These are phyloP conservation scores for Graphilbum fragrans DNA, from an alignment of 2,329 filamentous ascomycete genomes.

Conservation along the genomic window DNA sequence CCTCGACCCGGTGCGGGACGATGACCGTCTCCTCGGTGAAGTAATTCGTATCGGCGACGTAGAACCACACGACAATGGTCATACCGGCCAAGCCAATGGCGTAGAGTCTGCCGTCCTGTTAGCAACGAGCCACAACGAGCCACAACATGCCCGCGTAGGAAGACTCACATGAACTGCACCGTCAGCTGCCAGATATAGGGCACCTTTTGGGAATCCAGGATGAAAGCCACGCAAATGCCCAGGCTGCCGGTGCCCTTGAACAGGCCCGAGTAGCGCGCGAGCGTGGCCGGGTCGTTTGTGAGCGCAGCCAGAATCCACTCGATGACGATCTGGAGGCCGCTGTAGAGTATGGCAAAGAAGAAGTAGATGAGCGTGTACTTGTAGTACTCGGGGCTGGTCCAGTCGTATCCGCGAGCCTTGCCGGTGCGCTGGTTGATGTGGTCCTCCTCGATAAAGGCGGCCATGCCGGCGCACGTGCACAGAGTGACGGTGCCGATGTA, in stretches of 20 bases:
- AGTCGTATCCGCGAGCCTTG: conserved; percentile 1
- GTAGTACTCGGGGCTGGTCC: background rate
- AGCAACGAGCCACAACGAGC: no score
- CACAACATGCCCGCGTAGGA: background rate
- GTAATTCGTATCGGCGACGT: conserved; percentile 5
- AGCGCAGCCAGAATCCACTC: conserved; percentile 3
- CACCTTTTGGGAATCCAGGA: conserved; percentile 1
- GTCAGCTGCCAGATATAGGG: background rate
- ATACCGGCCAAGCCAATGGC: conserved; percentile 1
- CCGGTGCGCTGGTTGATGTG: background rate
- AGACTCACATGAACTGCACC: background rate
- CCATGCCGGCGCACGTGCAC: conserved; percentile 1
- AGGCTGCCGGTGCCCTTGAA: conserved; percentile 1
- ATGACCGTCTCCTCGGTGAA: conserved; percentile 3
- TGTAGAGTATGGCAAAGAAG: conserved; percentile 3
- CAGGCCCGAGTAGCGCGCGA: conserved; percentile 1
- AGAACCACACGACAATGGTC: background rate
- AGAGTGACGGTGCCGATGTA: background rate
- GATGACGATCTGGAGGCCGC: conserved; percentile 2
- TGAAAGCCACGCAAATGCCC: conserved; percentile 3
- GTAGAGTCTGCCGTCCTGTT: background rate
- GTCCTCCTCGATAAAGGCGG: background rate
- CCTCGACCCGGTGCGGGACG: conserved; percentile 1
- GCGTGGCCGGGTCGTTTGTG: conserved; percentile 2
- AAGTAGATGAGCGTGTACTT: conserved; percentile 1